These are phyloP conservation scores for Cichorium intybus DNA, from an alignment of 140 eudicot genomes.

Conservation along the genomic window DNA sequence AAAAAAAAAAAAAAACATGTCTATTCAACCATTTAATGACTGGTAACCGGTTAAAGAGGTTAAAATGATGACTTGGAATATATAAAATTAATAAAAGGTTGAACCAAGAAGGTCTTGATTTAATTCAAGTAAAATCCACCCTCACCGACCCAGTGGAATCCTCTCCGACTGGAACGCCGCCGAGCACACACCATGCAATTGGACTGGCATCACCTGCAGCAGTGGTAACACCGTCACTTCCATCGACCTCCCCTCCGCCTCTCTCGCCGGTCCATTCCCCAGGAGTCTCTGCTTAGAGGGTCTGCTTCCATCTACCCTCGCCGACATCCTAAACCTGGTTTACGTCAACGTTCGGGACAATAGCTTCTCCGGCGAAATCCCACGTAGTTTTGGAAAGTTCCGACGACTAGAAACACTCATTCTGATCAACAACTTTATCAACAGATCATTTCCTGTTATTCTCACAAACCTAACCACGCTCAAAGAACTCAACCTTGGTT, in stretches of 20 bases:
- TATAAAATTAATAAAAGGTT: too few relatives aligned
- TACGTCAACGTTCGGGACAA: slow-evolving; percentile 45
- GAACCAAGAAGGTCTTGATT: slow-evolving; percentile 55
- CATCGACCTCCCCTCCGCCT: slow-evolving; percentile 44
- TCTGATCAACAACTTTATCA: slow-evolving; percentile 43
- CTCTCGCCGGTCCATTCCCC: slow-evolving; percentile 67
- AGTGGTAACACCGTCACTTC: slow-evolving; percentile 22
- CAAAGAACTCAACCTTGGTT: slow-evolving; percentile 42
- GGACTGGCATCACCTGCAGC: slow-evolving; percentile 74
- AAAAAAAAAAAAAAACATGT: too few relatives aligned
- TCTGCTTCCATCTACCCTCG: slow-evolving; percentile 44
- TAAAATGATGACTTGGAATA: too few relatives aligned
- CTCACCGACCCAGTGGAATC: slow-evolving; percentile 42
- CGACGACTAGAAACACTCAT: slow-evolving; percentile 36
- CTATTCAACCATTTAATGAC: too few relatives aligned
- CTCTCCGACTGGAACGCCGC: slow-evolving; percentile 62
- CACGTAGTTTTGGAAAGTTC: slow-evolving; percentile 46
- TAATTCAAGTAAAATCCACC: slow-evolving; percentile 30
- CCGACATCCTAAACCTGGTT: slow-evolving; percentile 40
- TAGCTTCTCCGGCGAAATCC: slow-evolving; percentile 59
- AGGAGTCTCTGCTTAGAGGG: slow-evolving; percentile 53
- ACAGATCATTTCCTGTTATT: slow-evolving; percentile 49
- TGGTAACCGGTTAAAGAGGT: too few relatives aligned
- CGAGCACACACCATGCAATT: slow-evolving; percentile 66
- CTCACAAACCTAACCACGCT: slow-evolving; percentile 46